Conservation (phyloP, 1,139 yeast genomes). For the Zygosaccharomyces sapae region DNA sequence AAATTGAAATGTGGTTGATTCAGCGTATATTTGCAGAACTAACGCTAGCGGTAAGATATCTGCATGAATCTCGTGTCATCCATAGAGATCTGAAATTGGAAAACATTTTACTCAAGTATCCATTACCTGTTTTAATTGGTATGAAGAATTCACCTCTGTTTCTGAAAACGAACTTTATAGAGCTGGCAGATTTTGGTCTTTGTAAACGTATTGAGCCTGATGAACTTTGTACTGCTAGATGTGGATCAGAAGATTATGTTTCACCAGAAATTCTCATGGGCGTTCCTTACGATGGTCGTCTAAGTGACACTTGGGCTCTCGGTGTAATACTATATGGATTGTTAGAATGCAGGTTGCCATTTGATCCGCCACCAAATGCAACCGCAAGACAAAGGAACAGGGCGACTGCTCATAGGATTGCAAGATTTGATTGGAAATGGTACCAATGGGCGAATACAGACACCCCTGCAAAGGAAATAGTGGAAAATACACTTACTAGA, state of each 20-base stretch:
- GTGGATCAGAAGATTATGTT: slow-evolving; percentile 95
- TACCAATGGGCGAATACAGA: slow-evolving; percentile 39
- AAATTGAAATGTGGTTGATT: slow-evolving; percentile 45
- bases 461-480: slow-evolving; percentile 52
- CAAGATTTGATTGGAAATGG: slow-evolving; percentile 94
- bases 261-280: slow-evolving; percentile 93
- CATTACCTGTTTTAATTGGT: slow-evolving; percentile 36
- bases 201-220: slow-evolving; percentile 60
- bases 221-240: slow-evolving; percentile 67
- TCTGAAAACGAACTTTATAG: slow-evolving; percentile 40
- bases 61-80: slow-evolving; percentile 63
- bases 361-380: slow-evolving; percentile 63
- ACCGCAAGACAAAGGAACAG: slow-evolving; percentile 53
- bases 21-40: slow-evolving; percentile 66
- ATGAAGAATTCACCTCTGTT: slow-evolving; percentile 20
- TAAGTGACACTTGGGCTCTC: slow-evolving; percentile 89
- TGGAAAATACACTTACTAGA: slow-evolving; percentile 49
- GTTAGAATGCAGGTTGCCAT: slow-evolving; percentile 81
- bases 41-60: slow-evolving; percentile 62
- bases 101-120: slow-evolving; percentile 55
- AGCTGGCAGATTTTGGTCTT: slow-evolving; percentile 84
- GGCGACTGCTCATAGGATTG: slow-evolving; percentile 77
- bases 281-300: slow-evolving; percentile 79
- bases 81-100: slow-evolving; percentile 90
- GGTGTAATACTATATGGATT: slow-evolving; percentile 86